phyloP scores from a whole-genome alignment of 345 rosid species.

The Citrus sinensis region DVS_A1.0 CM039163.1:47641001-47641500 shows the following conservation, averaged over 20 bases:
- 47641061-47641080: slow-evolving; percentile 62
- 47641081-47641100: slow-evolving; percentile 39
- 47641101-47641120: slow-evolving; percentile 28
- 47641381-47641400: neutral
- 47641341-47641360: neutral
- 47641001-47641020: slow-evolving; percentile 52
- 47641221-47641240: slow-evolving; percentile 33
- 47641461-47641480: neutral
- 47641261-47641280: slow-evolving; percentile 52
- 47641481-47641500: neutral
- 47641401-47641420: neutral
- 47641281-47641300: slow-evolving; percentile 42
- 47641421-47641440: neutral
- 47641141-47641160: slow-evolving; percentile 58
- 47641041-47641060: slow-evolving; percentile 61
- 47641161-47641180: slow-evolving; percentile 53
- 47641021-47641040: slow-evolving; percentile 81
- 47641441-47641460: neutral
- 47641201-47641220: slow-evolving; percentile 47
- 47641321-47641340: neutral
- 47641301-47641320: neutral
- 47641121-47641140: slow-evolving; percentile 62
- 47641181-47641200: slow-evolving; percentile 51
- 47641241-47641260: slow-evolving; percentile 46
- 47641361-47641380: neutral